Conservation (phyloP, 2,329 filamentous ascomycete species). For the Scedosporium dehoogii region DNA sequence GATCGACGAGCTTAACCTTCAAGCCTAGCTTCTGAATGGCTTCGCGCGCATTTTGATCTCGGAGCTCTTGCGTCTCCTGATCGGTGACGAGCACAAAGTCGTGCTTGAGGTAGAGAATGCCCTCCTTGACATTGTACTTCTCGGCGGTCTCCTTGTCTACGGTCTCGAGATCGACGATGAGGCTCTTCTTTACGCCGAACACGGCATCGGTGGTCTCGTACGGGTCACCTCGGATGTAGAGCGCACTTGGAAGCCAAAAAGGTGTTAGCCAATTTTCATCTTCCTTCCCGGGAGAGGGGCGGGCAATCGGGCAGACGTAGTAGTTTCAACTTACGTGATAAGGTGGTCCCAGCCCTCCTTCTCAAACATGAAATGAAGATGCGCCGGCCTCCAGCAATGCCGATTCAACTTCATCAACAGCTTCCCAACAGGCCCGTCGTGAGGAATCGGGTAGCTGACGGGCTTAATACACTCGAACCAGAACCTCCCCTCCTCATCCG, state of each 20-base stretch:
- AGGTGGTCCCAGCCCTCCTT: slow-evolving; percentile 70
- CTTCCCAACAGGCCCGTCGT: slow-evolving; percentile 74
- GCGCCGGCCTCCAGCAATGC: slow-evolving; percentile 68
- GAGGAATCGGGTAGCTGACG: slow-evolving; percentile 75
- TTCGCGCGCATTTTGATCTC: slow-evolving; percentile 53
- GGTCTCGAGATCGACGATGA: slow-evolving; percentile 55
- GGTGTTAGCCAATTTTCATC: slow-evolving; percentile 4
- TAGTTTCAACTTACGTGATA: slow-evolving; percentile 59
- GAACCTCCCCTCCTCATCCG: slow-evolving; percentile 36
- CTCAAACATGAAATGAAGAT: slow-evolving; percentile 86
- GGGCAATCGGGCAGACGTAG: not conserved
- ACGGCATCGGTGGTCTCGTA: slow-evolving; percentile 80
- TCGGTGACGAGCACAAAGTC: slow-evolving; percentile 72
- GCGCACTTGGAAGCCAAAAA: slow-evolving; percentile 38
- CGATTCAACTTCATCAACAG: slow-evolving; percentile 55
- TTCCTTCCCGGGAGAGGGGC: not conserved
- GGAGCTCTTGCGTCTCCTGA: slow-evolving; percentile 55
- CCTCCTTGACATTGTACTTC: slow-evolving; percentile 55
- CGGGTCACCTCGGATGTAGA: slow-evolving; percentile 68
- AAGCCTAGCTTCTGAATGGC: slow-evolving; percentile 58
- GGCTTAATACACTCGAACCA: slow-evolving; percentile 82
- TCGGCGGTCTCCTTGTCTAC: slow-evolving; percentile 42
- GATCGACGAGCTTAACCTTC: slow-evolving; percentile 64
- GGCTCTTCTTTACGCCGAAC: slow-evolving; percentile 75
- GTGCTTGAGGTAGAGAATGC: slow-evolving; percentile 53